Evolutionary conservation across 257 asterid genomes (phyloP), one percentile per base, ranked within the genome.

Genomic region (Catharanthus roseus): DNA sequence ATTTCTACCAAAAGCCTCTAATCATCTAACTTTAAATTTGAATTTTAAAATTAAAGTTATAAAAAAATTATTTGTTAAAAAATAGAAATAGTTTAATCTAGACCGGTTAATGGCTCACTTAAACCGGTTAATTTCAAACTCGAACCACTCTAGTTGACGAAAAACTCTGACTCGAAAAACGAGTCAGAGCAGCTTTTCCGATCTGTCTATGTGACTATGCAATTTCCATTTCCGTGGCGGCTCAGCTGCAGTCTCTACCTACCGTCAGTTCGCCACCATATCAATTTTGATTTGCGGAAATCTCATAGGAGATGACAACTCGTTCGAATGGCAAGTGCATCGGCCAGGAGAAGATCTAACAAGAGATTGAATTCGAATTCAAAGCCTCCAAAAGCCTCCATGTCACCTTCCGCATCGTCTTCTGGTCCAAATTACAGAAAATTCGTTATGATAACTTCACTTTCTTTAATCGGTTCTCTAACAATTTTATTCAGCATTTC

Each of bases 271-370:
- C 26, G 56, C 56, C 29, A 3, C 58, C 45, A 1, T 29, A 2
- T 34, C 12, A 10, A 2, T 24, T 38, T 8, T 9, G 29, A 23
- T 56, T 2, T 21, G 1, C 23, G 10, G 51, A 57, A 39, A 4
- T 31, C 53, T 39, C 42, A n/a, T 42, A 74, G 47, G 86, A 75
- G 47, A 75, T 72, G 71, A 49, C 63, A 64, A 71, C 26, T 44
- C 26, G 51, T 1, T 0, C 41, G 23, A 45, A 88, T 87, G 93
- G 87, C 74, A 34, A 26, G 47, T 38, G 83, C 66, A 54, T 75
- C 82, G 31, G 70, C 72, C 75, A 78, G 87, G 82, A 88, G 72
- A 70, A 87, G 75, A 73, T 75, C 71, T 50, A 65, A 31, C 66
- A 81, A 72, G 77, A 86, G 84, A 39, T 24, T 75, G 3, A 54